A percentile compares a stretch with the other conserved stretches of the same genome.
Evolutionary conservation across 108 stramenopile species (phyloP).

Genomic region (Conticribra guillardii): DNA sequence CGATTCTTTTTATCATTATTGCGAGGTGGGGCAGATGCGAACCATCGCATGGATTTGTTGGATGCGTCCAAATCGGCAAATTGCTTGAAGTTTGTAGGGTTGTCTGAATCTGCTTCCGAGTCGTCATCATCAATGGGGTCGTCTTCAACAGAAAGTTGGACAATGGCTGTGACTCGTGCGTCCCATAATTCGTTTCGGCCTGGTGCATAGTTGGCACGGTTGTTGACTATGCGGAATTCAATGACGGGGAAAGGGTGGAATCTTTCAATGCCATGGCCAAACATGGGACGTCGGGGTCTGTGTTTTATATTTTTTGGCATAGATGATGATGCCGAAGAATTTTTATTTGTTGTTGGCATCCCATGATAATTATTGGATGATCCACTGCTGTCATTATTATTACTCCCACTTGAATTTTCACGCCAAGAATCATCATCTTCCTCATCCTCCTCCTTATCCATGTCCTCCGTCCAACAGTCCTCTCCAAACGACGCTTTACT

Average conservation of each 20-base stretch:
- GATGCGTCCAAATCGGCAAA: background rate
- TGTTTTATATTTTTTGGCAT: too few relatives aligned
- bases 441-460: background rate
- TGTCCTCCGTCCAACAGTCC: background rate
- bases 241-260: slow-evolving; percentile 23
- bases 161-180: slow-evolving; percentile 22
- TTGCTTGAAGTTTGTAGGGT: background rate
- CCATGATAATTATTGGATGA: too few relatives aligned
- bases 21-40: background rate
- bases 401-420: background rate
- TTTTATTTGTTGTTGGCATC: too few relatives aligned
- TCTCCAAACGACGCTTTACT: background rate
- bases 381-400: background rate
- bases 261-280: too few relatives aligned
- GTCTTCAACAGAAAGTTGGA: slow-evolving; percentile 9
- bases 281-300: too few relatives aligned
- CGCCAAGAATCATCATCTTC: too few relatives aligned
- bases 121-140: background rate
- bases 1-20: slow-evolving; percentile 1
- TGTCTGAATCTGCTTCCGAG: too few relatives aligned
- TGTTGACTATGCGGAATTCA: slow-evolving; percentile 38
- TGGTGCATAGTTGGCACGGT: slow-evolving; percentile 24
- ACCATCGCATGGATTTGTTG: background rate
- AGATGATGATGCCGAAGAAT: too few relatives aligned
- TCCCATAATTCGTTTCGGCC: slow-evolving; percentile 41